Evolutionary conservation across 176 grass and related monocot species (phyloP), one percentile per base, ranked within the genome.

Genomic region (Cocos nucifera): DNA sequence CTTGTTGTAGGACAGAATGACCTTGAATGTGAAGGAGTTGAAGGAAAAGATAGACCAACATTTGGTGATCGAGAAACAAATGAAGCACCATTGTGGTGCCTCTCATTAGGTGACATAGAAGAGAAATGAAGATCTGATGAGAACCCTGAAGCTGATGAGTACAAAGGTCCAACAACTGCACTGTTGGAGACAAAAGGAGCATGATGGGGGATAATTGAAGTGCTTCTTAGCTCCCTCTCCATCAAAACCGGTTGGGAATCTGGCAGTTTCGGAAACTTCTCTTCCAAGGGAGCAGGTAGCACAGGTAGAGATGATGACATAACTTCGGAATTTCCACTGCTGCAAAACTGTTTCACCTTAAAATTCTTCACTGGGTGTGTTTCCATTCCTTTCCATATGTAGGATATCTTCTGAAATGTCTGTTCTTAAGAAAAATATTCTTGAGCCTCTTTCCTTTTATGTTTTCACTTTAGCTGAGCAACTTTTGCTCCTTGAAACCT

Each of bases 21-120:
- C 71, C 62, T 79, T 66, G 74, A 74, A 1, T 75, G 70, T 51
- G 54, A 71, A 54, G 78, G 78, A 82, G 56, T 67, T 19, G 73
- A 19, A 0, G 29, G 15, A 14, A 79, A 58, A 56, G 75, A 82
- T 51, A 28, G 59, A 59, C 70, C 74, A 35, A 22, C 53, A 79
- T 64, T 64, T 9, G 70, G 63, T 18, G 19, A 26, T 51, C 78
- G 84, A 75, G 75, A 75, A 78, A 51, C 67, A 54, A 82, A 82
- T 35, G 71, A 30, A 51, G 61, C 49, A 67, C 51, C 51, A 63
- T 73, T 74, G 59, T 61, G 59, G 62, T 81, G 79, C 19, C 57
- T 60, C 58, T 83, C 77, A 44, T 61, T 69, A 61, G 74, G 68
- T 57, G 74, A 66, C 35, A 44, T 44, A 12, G 35, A 44, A 14